Evolutionary conservation across 1,139 yeast genomes (phyloP).

Genomic region (Barnettozyma hawaiiensis): DNA sequence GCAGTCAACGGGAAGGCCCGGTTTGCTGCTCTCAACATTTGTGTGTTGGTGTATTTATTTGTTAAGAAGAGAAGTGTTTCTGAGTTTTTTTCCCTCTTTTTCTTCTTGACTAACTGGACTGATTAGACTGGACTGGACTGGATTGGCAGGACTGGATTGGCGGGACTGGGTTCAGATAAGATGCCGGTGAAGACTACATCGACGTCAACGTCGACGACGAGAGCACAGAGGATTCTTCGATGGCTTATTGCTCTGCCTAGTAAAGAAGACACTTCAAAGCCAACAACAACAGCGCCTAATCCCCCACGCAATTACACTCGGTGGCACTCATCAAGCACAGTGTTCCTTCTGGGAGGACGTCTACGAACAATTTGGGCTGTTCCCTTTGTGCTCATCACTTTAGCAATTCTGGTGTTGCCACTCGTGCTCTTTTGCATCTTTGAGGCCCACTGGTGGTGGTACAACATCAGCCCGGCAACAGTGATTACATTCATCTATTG

Average conservation of each 20-base stretch:
- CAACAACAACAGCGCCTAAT: no score
- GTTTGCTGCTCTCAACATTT: background rate
- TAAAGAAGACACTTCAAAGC: background rate
- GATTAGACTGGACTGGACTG: no score
- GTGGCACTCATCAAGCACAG: conserved; percentile 36
- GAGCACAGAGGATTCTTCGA: conserved; percentile 7
- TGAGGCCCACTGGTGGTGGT: conserved; percentile 57
- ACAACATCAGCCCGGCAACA: conserved; percentile 48
- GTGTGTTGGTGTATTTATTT: background rate
- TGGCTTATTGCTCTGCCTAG: conserved; percentile 13
- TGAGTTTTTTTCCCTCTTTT: background rate
- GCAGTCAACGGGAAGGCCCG: background rate
- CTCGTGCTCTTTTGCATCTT: conserved; percentile 46
- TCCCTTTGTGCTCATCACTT: conserved; percentile 31
- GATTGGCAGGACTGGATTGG: no score
- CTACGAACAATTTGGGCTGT: conserved; percentile 36
- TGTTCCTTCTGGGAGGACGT: conserved; percentile 64
- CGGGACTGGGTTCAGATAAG: no score
- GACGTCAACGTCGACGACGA: no score
- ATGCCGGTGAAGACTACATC: background rate
- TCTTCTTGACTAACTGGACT: background rate
- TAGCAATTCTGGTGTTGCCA: conserved; percentile 37
- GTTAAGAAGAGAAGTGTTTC: no score
- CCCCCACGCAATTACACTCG: conserved; percentile 31
- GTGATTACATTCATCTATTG: conserved; percentile 55